These are phyloP conservation scores for Tinospora cordifolia DNA, from an alignment of 164 flowering plant species.

Conservation along the genomic window DNA sequence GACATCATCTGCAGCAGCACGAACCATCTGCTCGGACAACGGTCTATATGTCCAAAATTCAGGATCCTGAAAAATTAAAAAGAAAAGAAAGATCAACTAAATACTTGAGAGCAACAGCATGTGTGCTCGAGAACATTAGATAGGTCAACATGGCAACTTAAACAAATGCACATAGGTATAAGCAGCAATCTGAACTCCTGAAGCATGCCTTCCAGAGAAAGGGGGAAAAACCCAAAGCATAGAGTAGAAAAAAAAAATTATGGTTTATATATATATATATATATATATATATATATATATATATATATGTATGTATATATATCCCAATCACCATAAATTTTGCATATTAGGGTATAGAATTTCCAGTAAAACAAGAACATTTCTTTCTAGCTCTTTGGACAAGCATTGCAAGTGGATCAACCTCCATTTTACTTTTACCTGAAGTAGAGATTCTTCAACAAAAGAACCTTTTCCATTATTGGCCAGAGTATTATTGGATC, in stretches of 20 bases:
- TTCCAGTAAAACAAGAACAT: too few species aligned
- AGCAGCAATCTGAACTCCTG: neutral
- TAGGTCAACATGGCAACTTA: too few species aligned
- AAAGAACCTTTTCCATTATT: too few species aligned
- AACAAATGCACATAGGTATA: neutral
- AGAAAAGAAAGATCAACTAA: neutral
- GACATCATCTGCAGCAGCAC: conserved; percentile 96
- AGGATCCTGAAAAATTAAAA: conserved; percentile 57
- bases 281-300: too few species aligned
- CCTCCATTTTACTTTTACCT: neutral
- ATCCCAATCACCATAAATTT: neutral
- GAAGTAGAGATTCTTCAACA: neutral
- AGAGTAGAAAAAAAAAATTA: neutral
- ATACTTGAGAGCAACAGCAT: neutral
- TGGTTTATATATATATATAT: neutral
- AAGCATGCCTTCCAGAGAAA: neutral
- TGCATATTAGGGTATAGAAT: neutral
- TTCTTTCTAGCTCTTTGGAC: neutral
- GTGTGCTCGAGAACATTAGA: too few species aligned
- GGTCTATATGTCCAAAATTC: conserved; percentile 86
- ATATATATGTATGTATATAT: too few species aligned
- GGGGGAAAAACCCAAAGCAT: neutral
- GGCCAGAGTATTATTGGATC: too few species aligned
- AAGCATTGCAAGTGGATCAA: neutral
- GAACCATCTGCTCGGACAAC: conserved; percentile 75